Percentiles rank a stretch among this genome's conserved stretches.
These are phyloP conservation scores for Crucihimalaya himalaica DNA, from an alignment of 345 rosid species.

Conservation along the genomic window DNA sequence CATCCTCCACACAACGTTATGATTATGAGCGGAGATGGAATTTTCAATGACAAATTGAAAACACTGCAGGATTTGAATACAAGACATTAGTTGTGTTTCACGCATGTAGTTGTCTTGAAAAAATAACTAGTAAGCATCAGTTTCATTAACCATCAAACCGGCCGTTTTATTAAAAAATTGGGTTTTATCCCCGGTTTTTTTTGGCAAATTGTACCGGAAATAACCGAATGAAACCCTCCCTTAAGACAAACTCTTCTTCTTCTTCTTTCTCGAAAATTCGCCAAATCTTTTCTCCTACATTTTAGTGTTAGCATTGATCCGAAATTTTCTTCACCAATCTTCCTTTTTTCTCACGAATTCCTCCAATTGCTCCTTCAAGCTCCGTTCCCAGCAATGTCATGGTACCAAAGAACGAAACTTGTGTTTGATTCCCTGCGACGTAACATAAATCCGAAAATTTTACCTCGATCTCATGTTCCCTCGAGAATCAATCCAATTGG, in stretches of 20 bases:
- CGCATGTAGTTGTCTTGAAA: too few species aligned
- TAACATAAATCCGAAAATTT: constrained; percentile 40
- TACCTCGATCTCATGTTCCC: constrained; percentile 42
- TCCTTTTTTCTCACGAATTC: neutral
- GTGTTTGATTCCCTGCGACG: constrained; percentile 51
- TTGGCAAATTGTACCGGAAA: neutral
- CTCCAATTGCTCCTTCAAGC: neutral
- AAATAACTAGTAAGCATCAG: too few species aligned
- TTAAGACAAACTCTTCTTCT: neutral
- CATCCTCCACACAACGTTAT: too few species aligned
- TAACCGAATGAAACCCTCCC: neutral
- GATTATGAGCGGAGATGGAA: too few species aligned
- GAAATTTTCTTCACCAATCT: neutral
- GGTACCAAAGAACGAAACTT: constrained; percentile 52
- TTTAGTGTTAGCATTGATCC: neutral
- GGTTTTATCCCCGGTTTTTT: neutral
- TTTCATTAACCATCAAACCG: too few species aligned
- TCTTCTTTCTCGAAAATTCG: constrained; percentile 23
- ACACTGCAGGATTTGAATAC: too few species aligned
- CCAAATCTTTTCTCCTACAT: neutral
- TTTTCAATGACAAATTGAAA: too few species aligned
- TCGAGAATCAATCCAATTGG: constrained; percentile 36
- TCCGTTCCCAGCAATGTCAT: constrained; percentile 48
- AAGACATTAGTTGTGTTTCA: too few species aligned
- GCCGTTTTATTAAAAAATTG: too few species aligned